A percentile compares a stretch with the other conserved stretches of the same genome.
Conservation (phyloP, 345 rosid species). For the Clarkia xantiana region DNA sequence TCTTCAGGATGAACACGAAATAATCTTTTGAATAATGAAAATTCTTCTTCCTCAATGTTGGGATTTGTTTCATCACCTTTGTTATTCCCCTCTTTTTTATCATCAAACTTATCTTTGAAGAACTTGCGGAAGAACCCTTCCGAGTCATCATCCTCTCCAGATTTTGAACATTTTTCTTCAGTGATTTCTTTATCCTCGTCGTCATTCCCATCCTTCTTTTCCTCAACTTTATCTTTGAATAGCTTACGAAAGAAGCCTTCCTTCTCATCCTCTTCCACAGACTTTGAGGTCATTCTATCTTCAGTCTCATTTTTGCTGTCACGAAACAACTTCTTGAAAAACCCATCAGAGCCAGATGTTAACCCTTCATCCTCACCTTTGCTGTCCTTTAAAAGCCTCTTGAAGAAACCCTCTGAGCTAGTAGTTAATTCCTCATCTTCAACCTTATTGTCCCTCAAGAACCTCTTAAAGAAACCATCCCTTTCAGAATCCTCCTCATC, state of each 20-base stretch:
- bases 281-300: slow-evolving; percentile 32
- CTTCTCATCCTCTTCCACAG: slow-evolving; percentile 62
- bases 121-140: slow-evolving; percentile 83
- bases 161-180: slow-evolving; percentile 43
- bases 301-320: slow-evolving; percentile 46
- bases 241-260: slow-evolving; percentile 81
- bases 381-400: slow-evolving; percentile 58
- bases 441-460: slow-evolving; percentile 60
- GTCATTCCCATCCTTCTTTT: slow-evolving; percentile 59
- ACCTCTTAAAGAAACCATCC: slow-evolving; percentile 94
- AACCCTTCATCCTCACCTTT: slow-evolving; percentile 60
- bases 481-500: slow-evolving; percentile 81
- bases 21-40: slow-evolving; percentile 61
- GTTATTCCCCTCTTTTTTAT: slow-evolving; percentile 58
- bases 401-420: slow-evolving; percentile 69
- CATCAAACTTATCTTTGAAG: slow-evolving; percentile 75
- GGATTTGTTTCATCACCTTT: slow-evolving; percentile 37
- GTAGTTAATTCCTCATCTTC: slow-evolving; percentile 70
- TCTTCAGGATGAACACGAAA: slow-evolving; percentile 97
- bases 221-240: slow-evolving; percentile 65
- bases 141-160: slow-evolving; percentile 68
- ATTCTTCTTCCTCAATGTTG: slow-evolving; percentile 63
- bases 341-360: slow-evolving; percentile 55
- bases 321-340: slow-evolving; percentile 61
- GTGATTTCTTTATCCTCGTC: slow-evolving; percentile 23